Base-by-base conservation (phyloP, 2,329 filamentous ascomycete genomes). In the Juglanconis sp. region DNA sequence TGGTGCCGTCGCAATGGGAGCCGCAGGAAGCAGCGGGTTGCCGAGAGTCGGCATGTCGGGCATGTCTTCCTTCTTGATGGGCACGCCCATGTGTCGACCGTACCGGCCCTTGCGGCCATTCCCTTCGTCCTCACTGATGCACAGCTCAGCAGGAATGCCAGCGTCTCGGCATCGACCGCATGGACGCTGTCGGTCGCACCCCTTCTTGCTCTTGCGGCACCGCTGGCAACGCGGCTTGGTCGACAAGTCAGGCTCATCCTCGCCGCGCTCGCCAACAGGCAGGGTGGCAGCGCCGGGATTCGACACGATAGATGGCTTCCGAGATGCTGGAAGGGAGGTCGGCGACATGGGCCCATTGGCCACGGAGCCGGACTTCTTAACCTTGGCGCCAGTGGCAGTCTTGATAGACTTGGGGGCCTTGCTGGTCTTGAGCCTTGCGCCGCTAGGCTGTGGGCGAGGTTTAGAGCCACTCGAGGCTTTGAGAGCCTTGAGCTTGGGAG, bases 201-300 rank as follows among this genome's bases (percentile, higher is more conserved):
- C 95, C 78, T 99, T 99, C 83, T 99, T 99, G 79, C 94, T 98
- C 85, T 99, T 99, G 70, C 95, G 90, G 81, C 95, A 99, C 61
- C 95, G 90, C 74, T 99, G 95, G 80, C 95, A 99, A 64, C 95
- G 92, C 59, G 95, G 95, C 77, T 98, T 97, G 66, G 90, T 93
- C 0, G 94, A 97, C 24, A 98, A 79, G 68, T 99, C 94, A 3
- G 93, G 95, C 53, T 96, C 81, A 60, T 97, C 93, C 66, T 97
- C 93, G 44, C 44, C 44, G 17, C 44, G 44, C 66, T 96, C 91
- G 66, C 92, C 91, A 36, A 81, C 79, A 52, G 81, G 84, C 7
- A 79, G 77, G 5, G 80, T 75, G 51, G 79, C 65, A 42, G 74
- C 70, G 5, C 73, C 73, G 13, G 54, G 32, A 49, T 74, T 75